phyloP scores from a whole-genome alignment of 1,284 basidiomycete species.

The Cutaneotrichosporon sp. region DNA sequence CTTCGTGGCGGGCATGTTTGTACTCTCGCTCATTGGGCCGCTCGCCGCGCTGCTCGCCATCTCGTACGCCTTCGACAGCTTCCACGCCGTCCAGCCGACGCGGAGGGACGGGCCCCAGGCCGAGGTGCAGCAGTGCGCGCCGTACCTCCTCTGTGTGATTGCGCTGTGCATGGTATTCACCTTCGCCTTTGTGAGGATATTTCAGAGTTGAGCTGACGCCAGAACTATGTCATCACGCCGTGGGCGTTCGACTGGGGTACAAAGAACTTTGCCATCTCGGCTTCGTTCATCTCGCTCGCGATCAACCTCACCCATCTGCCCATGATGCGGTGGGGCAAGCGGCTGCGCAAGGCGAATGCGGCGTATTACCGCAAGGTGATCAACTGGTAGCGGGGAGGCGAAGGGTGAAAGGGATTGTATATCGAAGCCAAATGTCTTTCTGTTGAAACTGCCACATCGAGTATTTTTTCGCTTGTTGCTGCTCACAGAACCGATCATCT shows the following conservation, averaged over 20 bases:
- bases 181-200: constrained; percentile 7
- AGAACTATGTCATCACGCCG: constrained; percentile 28
- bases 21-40: constrained; percentile 25
- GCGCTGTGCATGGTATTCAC: constrained; percentile 24
- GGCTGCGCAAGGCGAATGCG: constrained; percentile 11
- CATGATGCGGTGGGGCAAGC: constrained; percentile 20
- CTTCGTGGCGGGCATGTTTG: constrained; percentile 27
- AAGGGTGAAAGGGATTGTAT: too few relatives aligned
- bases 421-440: too few relatives aligned
- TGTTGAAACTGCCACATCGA: too few relatives aligned
- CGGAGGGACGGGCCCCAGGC: constrained; percentile 17
- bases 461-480: too few relatives aligned
- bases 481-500: too few relatives aligned
- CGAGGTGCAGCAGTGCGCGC: constrained; percentile 17
- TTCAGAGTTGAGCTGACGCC: neutral
- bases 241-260: constrained; percentile 26
- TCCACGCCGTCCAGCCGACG: constrained; percentile 15
- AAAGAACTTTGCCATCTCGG: constrained; percentile 26
- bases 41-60: constrained; percentile 23
- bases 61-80: constrained; percentile 25
- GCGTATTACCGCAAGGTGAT: constrained; percentile 19
- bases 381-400: constrained; percentile 16
- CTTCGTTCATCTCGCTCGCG: constrained; percentile 8
- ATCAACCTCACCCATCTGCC: constrained; percentile 15
- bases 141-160: constrained; percentile 24